phyloP scores from a whole-genome alignment of 352 stramenopile genomes.

The Phytophthora agathidicida region DNA sequence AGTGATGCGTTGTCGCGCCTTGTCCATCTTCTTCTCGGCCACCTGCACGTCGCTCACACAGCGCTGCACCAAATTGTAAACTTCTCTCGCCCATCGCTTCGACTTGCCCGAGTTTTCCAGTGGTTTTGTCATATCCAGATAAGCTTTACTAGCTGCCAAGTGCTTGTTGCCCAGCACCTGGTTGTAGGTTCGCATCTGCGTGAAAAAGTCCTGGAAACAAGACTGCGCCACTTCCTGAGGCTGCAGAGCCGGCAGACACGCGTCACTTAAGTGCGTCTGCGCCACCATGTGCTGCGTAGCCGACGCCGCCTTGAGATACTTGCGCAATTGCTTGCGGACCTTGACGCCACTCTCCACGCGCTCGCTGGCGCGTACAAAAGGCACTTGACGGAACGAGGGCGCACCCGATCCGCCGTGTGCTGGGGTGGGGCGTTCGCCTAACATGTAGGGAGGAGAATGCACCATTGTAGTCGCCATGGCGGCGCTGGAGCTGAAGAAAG shows the following conservation, averaged over 20 bases:
- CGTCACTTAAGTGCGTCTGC: conserved; percentile 81
- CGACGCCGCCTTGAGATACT: conserved; percentile 83
- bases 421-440: conserved; percentile 73
- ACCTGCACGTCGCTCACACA: conserved; percentile 73
- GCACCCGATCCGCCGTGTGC: conserved; percentile 55
- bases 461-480: conserved; percentile 43
- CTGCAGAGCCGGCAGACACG: conserved; percentile 74
- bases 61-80: conserved; percentile 82
- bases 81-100: conserved; percentile 75
- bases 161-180: conserved; percentile 79
- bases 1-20: conserved; percentile 60
- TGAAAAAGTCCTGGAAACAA: conserved; percentile 81
- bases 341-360: conserved; percentile 83
- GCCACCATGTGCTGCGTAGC: conserved; percentile 81
- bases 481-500: conserved; percentile 9
- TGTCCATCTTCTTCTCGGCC: conserved; percentile 84
- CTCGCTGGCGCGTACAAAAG: conserved; percentile 79
- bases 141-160: conserved; percentile 75
- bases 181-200: conserved; percentile 82
- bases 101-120: conserved; percentile 80
- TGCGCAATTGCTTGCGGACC: conserved; percentile 82
- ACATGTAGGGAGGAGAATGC: conserved; percentile 76
- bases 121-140: conserved; percentile 77
- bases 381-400: conserved; percentile 77
- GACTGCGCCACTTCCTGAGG: conserved; percentile 83